These are phyloP conservation scores for Meyerozyma elateridarum DNA, from an alignment of 1,139 yeast species.

Conservation along the genomic window DNA sequence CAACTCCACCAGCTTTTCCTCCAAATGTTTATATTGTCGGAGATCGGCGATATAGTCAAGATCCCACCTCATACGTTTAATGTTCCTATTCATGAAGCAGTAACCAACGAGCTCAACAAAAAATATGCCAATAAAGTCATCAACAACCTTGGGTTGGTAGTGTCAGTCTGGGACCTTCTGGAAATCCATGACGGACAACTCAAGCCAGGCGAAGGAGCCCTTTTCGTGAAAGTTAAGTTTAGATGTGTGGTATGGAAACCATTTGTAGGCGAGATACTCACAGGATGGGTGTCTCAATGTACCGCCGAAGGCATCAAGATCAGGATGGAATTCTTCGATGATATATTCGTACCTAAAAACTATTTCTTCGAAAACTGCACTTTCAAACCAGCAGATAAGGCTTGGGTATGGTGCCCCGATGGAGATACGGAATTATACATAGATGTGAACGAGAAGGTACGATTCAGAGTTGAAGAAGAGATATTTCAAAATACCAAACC, in stretches of 20 bases:
- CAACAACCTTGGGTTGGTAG: constrained; percentile 76
- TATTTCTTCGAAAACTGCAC: constrained; percentile 75
- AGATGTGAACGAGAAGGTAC: constrained; percentile 84
- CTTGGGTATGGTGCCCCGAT: constrained; percentile 91
- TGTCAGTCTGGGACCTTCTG: constrained; percentile 79
- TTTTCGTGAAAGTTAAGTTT: constrained; percentile 71
- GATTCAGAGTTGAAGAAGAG: constrained; percentile 89
- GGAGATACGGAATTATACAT: constrained; percentile 70
- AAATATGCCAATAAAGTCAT: constrained; percentile 84
- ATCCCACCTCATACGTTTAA: constrained; percentile 84
- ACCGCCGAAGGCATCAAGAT: constrained; percentile 82
- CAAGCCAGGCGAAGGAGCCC: constrained; percentile 95
- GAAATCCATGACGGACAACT: constrained; percentile 81
- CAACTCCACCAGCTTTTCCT: background rate
- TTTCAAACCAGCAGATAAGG: constrained; percentile 71
- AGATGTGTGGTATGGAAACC: constrained; percentile 86
- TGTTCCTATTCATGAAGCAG: constrained; percentile 62
- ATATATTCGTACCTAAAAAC: constrained; percentile 79
- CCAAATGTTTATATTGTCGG: constrained; percentile 77
- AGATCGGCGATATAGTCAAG: constrained; percentile 76
- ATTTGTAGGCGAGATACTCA: constrained; percentile 86
- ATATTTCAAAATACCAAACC: constrained; percentile 80
- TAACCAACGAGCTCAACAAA: constrained; percentile 74
- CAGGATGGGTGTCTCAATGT: constrained; percentile 91
- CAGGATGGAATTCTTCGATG: constrained; percentile 84